Evolutionary conservation across 768 basidiomycete species (phyloP).

Genomic region (Xerocomus potaroensis): DNA sequence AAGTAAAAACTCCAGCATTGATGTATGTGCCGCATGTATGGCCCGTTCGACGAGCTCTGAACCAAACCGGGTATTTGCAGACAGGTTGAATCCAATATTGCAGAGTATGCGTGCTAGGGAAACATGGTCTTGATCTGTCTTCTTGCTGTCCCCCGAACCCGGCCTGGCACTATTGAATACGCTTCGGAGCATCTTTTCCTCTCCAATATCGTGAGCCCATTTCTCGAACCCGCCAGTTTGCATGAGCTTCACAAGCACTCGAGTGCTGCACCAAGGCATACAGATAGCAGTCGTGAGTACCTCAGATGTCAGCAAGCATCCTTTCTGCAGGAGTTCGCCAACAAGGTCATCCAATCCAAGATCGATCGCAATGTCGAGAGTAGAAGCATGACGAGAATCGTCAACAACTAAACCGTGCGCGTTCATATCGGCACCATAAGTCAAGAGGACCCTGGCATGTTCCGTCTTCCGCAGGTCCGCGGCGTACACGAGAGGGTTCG

Average conservation of each 20-base stretch:
- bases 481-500: conserved; percentile 10
- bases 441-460: not conserved
- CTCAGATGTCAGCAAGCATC: not conserved
- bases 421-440: not conserved
- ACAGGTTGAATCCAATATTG: not conserved
- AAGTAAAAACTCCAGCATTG: conserved; percentile 1
- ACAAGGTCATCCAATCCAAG: not conserved
- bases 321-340: not conserved
- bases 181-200: not conserved
- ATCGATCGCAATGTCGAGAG: conserved; percentile 1
- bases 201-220: not conserved
- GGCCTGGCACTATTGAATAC: conserved; percentile 6
- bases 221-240: not conserved
- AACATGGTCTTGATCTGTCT: not conserved
- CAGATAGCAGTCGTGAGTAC: not conserved
- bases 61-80: not conserved
- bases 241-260: not conserved
- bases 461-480: conserved; percentile 1
- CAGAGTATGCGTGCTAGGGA: not conserved
- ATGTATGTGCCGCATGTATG: not conserved
- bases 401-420: not conserved
- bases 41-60: not conserved
- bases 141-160: not conserved
- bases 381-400: not conserved
- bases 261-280: conserved; percentile 4